Conservation (phyloP, 805 yeast species). For the Candida fluviatilis region DNA sequence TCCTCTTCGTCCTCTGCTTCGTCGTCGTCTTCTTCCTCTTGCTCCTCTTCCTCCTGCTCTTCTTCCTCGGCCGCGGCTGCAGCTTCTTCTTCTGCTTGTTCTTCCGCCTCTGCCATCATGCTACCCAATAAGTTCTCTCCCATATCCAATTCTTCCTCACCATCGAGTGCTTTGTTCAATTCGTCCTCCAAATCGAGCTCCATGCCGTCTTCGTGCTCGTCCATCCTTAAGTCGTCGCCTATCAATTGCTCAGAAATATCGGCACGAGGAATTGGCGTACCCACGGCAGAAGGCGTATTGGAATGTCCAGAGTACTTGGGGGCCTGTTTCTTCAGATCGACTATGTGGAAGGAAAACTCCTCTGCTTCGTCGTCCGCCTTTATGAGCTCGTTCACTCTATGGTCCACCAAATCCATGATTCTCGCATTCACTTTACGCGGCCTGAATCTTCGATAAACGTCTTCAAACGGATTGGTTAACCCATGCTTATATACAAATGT, state of each 20-base stretch:
- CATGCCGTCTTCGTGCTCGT: slow-evolving; percentile 31
- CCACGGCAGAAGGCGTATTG: slow-evolving; percentile 22
- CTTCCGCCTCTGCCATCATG: slow-evolving; percentile 8
- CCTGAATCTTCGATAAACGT: slow-evolving; percentile 65
- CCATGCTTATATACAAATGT: slow-evolving; percentile 68
- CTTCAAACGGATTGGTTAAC: slow-evolving; percentile 72
- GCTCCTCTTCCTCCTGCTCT: slow-evolving; percentile 41
- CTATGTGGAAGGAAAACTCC: slow-evolving; percentile 69
- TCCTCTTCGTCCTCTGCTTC: slow-evolving; percentile 55
- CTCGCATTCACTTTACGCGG: slow-evolving; percentile 66
- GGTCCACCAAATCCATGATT: slow-evolving; percentile 74
- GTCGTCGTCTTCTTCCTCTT: slow-evolving; percentile 50
- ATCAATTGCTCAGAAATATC: slow-evolving; percentile 5
- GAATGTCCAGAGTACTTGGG: slow-evolving; percentile 16
- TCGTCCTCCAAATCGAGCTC: slow-evolving; percentile 48
- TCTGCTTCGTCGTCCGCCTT: slow-evolving; percentile 80
- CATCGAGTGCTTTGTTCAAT: slow-evolving; percentile 51
- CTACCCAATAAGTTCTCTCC: slow-evolving; percentile 9
- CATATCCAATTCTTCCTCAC: slow-evolving; percentile 23
- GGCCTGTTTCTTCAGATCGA: slow-evolving; percentile 46
- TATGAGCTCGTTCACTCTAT: slow-evolving; percentile 71
- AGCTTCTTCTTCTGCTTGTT: slow-evolving; percentile 9
- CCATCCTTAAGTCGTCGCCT: slow-evolving; percentile 12
- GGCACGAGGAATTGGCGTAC: slow-evolving; percentile 21
- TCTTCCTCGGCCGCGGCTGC: slow-evolving; percentile 35